Conservation (phyloP, 2,329 filamentous ascomycete species). For the Sordariomycetes sp. region DNA sequence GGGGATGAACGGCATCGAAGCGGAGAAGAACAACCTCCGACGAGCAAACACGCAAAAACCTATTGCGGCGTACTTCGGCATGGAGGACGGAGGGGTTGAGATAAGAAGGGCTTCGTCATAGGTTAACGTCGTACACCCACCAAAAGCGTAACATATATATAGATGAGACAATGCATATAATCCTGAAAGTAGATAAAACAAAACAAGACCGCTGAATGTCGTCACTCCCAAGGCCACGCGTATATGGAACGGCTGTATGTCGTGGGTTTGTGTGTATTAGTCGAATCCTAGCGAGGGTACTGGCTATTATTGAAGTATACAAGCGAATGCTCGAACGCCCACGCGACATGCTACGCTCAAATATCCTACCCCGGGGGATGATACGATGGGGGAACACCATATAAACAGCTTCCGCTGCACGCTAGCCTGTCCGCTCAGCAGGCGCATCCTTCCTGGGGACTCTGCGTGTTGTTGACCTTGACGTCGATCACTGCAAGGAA, state of each 20-base stretch:
- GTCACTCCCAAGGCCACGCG: background rate
- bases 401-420: background rate
- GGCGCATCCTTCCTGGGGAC: constrained; percentile 60
- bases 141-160: background rate
- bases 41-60: constrained; percentile 67
- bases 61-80: constrained; percentile 87
- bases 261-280: constrained; percentile 3
- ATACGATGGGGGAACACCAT: background rate
- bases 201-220: background rate
- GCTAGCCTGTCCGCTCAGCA: constrained; percentile 27
- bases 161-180: too few relatives aligned
- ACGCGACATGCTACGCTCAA: constrained; percentile 6
- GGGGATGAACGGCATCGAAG: constrained; percentile 64
- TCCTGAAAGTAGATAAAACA: background rate
- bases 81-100: constrained; percentile 60
- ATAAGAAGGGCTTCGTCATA: constrained; percentile 15
- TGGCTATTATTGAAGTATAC: constrained; percentile 6
- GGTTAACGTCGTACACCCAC: background rate
- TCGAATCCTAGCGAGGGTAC: constrained; percentile 2
- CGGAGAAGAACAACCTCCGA: constrained; percentile 33
- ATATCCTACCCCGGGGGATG: constrained; percentile 4
- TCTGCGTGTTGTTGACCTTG: constrained; percentile 61
- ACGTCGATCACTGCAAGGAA: constrained; percentile 69
- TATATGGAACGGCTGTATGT: background rate
- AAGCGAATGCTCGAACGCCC: constrained; percentile 6